Base-by-base conservation (phyloP, 2,329 filamentous ascomycete genomes). In the Calonectria naviculata region DNA sequence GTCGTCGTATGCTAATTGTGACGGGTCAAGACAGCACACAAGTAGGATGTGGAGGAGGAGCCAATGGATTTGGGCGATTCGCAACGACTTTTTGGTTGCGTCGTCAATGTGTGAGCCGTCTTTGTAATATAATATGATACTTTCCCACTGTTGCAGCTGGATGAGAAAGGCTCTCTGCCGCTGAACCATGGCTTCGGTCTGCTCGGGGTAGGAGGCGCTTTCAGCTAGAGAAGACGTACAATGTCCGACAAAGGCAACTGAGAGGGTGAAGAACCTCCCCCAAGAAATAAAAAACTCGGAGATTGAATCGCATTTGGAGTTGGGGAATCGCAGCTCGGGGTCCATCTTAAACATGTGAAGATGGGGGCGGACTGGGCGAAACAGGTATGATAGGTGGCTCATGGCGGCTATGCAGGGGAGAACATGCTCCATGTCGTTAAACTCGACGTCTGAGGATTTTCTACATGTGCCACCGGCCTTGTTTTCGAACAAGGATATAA, bases 341-440 rank as follows among this genome's bases (percentile, higher is more conserved):
- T 58, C 52, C 31, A 58, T 58, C 21, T 26, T 38, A 34, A 58
- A 58, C 52, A 58, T 38, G 52, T 58, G 52, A 26, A 36, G 31
- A 38, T 38, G n/a, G 12, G 34, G 36, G 31, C 52, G 52, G 13
- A 65, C 9, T 12, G 52, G 52, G 52, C 52, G 52, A 38, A 58
- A 58, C 1, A 58, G 52, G 24, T 58, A 34, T 7, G 52, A 58
- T 26, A 58, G 52, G 6, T 58, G 52, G 52, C 52, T 58, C 52
- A 58, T 58, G 21, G 52, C 52, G 21, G 52, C 34, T 21, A 58
- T 58, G 52, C 52, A 58, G 19, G 52, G 52, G 5, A 58, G 52
- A 10, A 58, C 52, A 24, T 58, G 52, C 34, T 58, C 52, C 52
- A 58, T 58, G 29, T 58, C 52, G 52, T 58, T 58, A 34, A 58